Percentiles rank a stretch among this genome's conserved stretches.
Evolutionary conservation across 164 flowering plant species (phyloP).

Genomic region (Chloranthus sessilifolius): DNA sequence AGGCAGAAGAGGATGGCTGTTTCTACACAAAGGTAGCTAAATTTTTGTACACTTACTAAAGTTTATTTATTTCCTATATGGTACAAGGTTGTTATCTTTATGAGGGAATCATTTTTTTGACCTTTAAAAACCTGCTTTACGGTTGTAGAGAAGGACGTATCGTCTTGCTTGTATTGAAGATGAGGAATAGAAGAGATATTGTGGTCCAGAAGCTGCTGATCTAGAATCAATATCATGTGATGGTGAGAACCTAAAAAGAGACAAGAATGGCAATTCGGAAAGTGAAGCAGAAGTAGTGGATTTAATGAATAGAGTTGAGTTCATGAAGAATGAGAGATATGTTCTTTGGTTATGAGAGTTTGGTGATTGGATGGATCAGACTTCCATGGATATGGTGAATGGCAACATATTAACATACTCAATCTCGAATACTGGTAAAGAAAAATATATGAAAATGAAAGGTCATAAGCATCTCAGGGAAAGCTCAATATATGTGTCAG

Average conservation of each 20-base stretch:
- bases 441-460: conserved; percentile 18
- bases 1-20: conserved; percentile 39
- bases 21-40: conserved; percentile 44
- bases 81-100: too few relatives aligned
- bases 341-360: conserved; percentile 75
- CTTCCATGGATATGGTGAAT: conserved; percentile 28
- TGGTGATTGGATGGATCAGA: conserved; percentile 73
- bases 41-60: too few relatives aligned
- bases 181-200: conserved; percentile 41
- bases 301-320: conserved; percentile 64
- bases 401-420: conserved; percentile 16
- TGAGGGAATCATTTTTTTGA: too few relatives aligned
- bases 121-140: too few relatives aligned
- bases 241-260: conserved; percentile 49
- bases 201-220: conserved; percentile 38
- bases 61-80: too few relatives aligned
- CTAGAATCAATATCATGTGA: conserved; percentile 63
- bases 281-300: conserved; percentile 70
- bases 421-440: conserved; percentile 16
- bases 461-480: conserved; percentile 34
- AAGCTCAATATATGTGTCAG: conserved; percentile 38
- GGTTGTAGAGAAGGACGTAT: conserved; percentile 55
- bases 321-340: conserved; percentile 80
- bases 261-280: conserved; percentile 41
- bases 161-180: conserved; percentile 76